phyloP scores from a whole-genome alignment of 805 yeast species.

The Candida broadrunensis region DNA sequence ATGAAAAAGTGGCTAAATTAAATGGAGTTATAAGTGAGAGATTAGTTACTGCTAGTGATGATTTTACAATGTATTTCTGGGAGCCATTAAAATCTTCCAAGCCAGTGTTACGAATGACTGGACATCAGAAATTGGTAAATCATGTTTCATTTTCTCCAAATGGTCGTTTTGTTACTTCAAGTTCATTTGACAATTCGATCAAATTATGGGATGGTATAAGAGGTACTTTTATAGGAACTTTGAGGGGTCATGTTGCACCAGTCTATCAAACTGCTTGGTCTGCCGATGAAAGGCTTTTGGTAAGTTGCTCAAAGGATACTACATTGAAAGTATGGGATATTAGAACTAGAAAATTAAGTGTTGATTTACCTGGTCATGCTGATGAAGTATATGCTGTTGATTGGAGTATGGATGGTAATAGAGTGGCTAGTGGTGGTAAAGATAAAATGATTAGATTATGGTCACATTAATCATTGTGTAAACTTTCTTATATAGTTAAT shows the following conservation, averaged over 20 bases:
- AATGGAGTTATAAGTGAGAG: conserved; percentile 63
- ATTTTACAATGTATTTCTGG: conserved; percentile 97
- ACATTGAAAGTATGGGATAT: conserved; percentile 97
- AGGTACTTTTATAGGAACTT: conserved; percentile 85
- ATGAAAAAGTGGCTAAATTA: conserved; percentile 59
- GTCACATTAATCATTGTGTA: conserved; percentile 64
- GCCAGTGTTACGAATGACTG: conserved; percentile 92
- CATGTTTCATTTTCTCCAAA: conserved; percentile 96
- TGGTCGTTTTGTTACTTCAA: conserved; percentile 85
- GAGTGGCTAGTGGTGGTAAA: conserved; percentile 97
- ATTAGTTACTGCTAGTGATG: conserved; percentile 93
- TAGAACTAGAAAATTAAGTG: conserved; percentile 74
- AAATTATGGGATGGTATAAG: conserved; percentile 95
- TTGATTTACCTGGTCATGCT: conserved; percentile 92
- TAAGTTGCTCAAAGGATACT: conserved; percentile 93
- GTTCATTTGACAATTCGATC: conserved; percentile 92
- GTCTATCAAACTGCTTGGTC: conserved; percentile 99
- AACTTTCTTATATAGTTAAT: too few relatives aligned
- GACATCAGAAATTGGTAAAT: conserved; percentile 94
- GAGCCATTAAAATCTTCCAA: conserved; percentile 78
- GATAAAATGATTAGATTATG: conserved; percentile 92
- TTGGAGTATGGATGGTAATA: conserved; percentile 93
- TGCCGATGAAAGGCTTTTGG: conserved; percentile 85
- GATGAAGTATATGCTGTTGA: conserved; percentile 97
- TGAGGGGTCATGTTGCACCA: conserved; percentile 96